Conservation (phyloP, 371 early-diverging fungal genomes). For the Mucor plumbeus region DNA sequence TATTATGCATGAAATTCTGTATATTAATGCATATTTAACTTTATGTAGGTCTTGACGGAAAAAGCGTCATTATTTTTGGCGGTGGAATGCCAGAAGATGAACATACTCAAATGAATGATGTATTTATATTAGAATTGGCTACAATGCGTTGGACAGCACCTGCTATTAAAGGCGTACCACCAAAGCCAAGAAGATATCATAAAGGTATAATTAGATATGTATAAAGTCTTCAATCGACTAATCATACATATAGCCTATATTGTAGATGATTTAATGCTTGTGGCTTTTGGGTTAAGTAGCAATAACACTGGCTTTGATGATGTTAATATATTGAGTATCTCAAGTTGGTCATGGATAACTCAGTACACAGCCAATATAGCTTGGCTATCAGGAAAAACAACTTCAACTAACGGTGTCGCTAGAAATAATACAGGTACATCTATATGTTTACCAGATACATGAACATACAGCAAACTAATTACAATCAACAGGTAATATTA, state of each 20-base stretch:
- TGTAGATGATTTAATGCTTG: slow-evolving; percentile 34
- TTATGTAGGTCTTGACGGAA: slow-evolving; percentile 25
- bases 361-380: slow-evolving; percentile 33
- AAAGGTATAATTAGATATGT: slow-evolving; percentile 27
- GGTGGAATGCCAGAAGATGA: slow-evolving; percentile 37
- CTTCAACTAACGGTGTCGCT: slow-evolving; percentile 8
- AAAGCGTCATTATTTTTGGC: slow-evolving; percentile 46
- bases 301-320: slow-evolving; percentile 30
- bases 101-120: slow-evolving; percentile 37
- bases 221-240: background rate
- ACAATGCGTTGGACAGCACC: slow-evolving; percentile 50
- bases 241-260: slow-evolving; percentile 23
- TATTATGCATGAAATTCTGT: background rate
- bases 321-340: slow-evolving; percentile 32
- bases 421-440: slow-evolving; percentile 25
- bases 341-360: slow-evolving; percentile 39
- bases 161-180: slow-evolving; percentile 38
- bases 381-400: slow-evolving; percentile 19
- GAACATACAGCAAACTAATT: no score
- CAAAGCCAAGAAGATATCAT: slow-evolving; percentile 48
- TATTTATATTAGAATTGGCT: slow-evolving; percentile 40
- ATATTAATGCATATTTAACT: background rate
- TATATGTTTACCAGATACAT: no score
- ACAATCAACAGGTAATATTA: slow-evolving; percentile 10
- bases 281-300: slow-evolving; percentile 34